A percentile compares a stretch with the other conserved stretches of the same genome.
Evolutionary conservation across 2,329 filamentous ascomycete species (phyloP).

Genomic region (Apiospora aurea): DNA sequence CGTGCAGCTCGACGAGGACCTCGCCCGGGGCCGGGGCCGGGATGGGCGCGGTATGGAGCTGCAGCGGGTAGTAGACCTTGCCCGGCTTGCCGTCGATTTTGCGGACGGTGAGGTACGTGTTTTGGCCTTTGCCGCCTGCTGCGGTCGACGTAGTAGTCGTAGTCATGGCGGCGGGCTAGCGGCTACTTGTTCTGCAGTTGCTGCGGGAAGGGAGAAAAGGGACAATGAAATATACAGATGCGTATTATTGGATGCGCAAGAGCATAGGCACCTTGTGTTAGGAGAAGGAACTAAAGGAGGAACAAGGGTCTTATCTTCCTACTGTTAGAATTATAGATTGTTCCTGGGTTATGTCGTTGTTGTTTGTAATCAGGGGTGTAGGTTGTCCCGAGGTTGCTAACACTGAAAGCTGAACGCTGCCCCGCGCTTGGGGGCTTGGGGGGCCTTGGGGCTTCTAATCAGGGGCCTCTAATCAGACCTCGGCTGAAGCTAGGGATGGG

Average conservation of each 20-base stretch:
- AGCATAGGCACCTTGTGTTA: not conserved
- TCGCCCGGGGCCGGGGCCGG: constrained; percentile 71
- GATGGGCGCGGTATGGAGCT: constrained; percentile 66
- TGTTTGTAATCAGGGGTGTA: constrained; percentile 6
- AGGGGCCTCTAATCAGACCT: not conserved
- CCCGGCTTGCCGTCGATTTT: constrained; percentile 84
- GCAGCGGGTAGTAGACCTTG: constrained; percentile 83
- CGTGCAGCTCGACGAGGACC: constrained; percentile 77
- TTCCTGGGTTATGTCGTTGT: not conserved
- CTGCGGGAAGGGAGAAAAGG: no score
- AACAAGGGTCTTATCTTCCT: not conserved
- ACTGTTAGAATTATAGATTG: not conserved
- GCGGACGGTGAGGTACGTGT: constrained; percentile 65
- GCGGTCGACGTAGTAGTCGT: not conserved
- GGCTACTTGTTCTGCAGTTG: not conserved
- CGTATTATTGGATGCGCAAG: not conserved
- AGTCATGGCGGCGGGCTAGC: not conserved
- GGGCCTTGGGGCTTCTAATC: not conserved
- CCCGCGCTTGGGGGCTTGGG: not conserved
- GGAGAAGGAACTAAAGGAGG: not conserved
- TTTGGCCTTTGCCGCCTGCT: not conserved
- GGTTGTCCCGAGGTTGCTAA: not conserved
- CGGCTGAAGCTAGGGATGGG: not conserved
- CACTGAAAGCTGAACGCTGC: not conserved
- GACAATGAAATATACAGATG: not conserved